Base-by-base conservation (phyloP, 148 eudicot species). In the Diospyros kaki region DNA sequence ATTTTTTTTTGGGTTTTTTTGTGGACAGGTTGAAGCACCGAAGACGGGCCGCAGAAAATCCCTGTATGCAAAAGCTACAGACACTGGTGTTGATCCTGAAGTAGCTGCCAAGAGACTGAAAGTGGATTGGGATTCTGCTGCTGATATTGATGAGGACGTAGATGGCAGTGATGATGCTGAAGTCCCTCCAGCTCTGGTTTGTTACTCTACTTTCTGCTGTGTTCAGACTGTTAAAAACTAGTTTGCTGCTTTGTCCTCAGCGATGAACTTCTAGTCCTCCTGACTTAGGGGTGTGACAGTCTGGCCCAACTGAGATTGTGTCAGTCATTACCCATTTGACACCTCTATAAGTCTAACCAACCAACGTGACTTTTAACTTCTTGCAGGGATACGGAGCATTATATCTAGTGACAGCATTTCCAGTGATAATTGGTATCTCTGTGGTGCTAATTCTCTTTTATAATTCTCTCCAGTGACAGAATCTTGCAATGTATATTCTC, bases 111-210 rank as follows among this genome's bases (percentile, higher is more conserved):
- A 88, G 88, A 84, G 87, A 76, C 98, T 92, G 28, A 93, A 89
- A 60, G 64, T 89, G 4, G 97, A 95, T 78, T 95, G 98, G 98
- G 98, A 95, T 87, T 74, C 91, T 40, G 97, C 98, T 72, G 97
- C 97, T 79, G 97, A 90, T 77, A 92, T 95, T 73, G 87, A 84
- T 73, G 87, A 84, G 50, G 93, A 89, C 48, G 48, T 65, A 13
- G 87, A 73, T 54, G 76, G 15, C 38, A 43, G 55, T 65, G 89
- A 90, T 64, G 91, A 92, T 1, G 48, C 73, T 1, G 98, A 90
- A 18, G 90, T 95, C 72, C 96, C 98, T 76, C 58, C 89, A 59
- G 83, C 75, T 70, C 72, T 92, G 91, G 98, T 94, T 62, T 10
- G 87, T 78, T 79, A 28, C 28, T 54, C 76, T 60, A 46, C 40